Evolutionary conservation across 2,329 filamentous ascomycete genomes (phyloP).

Genomic region (Aspergillus puulaauensis): DNA sequence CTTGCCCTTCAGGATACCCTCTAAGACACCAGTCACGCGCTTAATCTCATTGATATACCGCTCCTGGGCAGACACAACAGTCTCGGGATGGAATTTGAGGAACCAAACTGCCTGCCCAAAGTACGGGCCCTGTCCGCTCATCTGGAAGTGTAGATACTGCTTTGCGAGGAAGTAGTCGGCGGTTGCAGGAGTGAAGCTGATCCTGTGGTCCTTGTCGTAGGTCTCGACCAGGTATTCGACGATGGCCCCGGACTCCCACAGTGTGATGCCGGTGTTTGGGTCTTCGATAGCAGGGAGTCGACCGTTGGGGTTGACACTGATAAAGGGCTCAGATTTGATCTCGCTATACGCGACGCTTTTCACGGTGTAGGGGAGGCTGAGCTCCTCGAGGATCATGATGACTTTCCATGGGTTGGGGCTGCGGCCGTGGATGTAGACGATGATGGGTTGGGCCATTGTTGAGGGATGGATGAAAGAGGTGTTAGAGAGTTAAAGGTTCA

Average conservation of each 20-base stretch:
- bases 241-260: conserved; percentile 34
- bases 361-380: conserved; percentile 5
- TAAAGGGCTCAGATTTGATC: conserved; percentile 42
- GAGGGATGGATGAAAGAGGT: background rate
- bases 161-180: conserved; percentile 40
- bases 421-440: background rate
- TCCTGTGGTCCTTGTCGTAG: conserved; percentile 45
- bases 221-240: conserved; percentile 32
- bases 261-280: conserved; percentile 45
- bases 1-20: conserved; percentile 36
- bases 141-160: conserved; percentile 49
- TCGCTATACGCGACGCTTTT: conserved; percentile 42
- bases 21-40: conserved; percentile 47
- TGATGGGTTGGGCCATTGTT: background rate
- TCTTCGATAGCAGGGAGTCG: conserved; percentile 37
- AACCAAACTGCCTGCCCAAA: conserved; percentile 51
- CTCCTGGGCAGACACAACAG: conserved; percentile 42
- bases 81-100: conserved; percentile 41
- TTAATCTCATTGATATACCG: conserved; percentile 47
- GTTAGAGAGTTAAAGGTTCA: background rate
- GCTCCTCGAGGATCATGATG: conserved; percentile 45
- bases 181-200: conserved; percentile 37
- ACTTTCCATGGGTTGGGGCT: conserved; percentile 36
- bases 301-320: conserved; percentile 29
- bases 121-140: conserved; percentile 50